phyloP scores from a whole-genome alignment of 306 rosid genomes.

The Dalbergia cultrata region DNA sequence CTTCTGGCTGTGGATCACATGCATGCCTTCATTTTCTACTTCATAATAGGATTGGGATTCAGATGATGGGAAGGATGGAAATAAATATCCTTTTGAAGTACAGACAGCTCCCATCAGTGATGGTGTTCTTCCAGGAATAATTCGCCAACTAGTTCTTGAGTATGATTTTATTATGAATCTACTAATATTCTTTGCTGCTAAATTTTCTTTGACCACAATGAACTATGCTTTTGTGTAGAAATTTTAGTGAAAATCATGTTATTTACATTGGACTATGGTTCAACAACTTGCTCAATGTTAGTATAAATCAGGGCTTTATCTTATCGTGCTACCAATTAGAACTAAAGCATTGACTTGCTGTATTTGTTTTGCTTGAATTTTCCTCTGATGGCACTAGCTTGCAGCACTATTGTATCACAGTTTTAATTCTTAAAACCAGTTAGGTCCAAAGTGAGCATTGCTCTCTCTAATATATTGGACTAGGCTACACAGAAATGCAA shows the following conservation, averaged over 20 bases:
- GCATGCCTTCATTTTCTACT: conserved; percentile 32
- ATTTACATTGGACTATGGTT: conserved; percentile 13
- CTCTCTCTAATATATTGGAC: conserved; percentile 32
- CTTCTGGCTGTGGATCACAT: conserved; percentile 14
- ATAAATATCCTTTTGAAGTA: conserved; percentile 70
- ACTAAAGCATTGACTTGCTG: conserved; percentile 14
- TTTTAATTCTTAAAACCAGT: conserved; percentile 30
- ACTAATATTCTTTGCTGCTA: neutral
- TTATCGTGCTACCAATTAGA: conserved; percentile 12
- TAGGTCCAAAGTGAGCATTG: conserved; percentile 25
- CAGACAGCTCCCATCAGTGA: conserved; percentile 83
- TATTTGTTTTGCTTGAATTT: conserved; percentile 41
- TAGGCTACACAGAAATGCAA: conserved; percentile 5
- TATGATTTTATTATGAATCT: conserved; percentile 46
- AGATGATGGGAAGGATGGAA: conserved; percentile 44
- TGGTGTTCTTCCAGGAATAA: conserved; percentile 86
- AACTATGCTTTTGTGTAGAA: conserved; percentile 4
- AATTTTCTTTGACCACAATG: conserved; percentile 23
- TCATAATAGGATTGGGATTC: conserved; percentile 58
- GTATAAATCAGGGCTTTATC: conserved; percentile 32
- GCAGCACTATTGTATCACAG: conserved; percentile 21
- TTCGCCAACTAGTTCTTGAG: conserved; percentile 86
- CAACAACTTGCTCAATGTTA: conserved; percentile 15
- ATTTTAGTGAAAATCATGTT: conserved; percentile 7
- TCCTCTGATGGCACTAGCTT: conserved; percentile 5